Conservation (phyloP, 331 rosid genomes). For the Saraca asoca region DNA sequence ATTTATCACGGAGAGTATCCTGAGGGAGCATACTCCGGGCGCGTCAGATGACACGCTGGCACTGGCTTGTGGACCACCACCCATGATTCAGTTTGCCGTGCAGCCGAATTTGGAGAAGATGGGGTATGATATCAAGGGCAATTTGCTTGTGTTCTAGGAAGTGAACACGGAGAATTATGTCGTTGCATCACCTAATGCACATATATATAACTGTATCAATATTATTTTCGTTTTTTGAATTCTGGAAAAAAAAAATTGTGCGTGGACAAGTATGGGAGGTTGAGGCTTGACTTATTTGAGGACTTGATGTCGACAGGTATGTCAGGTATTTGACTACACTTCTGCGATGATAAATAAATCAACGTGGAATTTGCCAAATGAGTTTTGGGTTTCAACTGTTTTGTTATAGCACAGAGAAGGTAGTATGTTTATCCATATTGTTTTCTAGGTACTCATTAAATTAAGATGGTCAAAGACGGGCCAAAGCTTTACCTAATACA, state of each 20-base stretch:
- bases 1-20: slow-evolving; percentile 53
- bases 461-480: no score
- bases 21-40: slow-evolving; percentile 61
- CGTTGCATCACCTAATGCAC: neutral
- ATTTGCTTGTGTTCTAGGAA: slow-evolving; percentile 59
- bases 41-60: slow-evolving; percentile 61
- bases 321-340: neutral
- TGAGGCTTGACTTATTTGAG: neutral
- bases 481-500: no score
- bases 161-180: neutral
- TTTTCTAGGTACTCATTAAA: no score
- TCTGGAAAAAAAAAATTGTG: neutral
- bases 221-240: neutral
- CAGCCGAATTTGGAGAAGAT: slow-evolving; percentile 74
- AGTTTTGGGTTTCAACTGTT: neutral
- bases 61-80: slow-evolving; percentile 77
- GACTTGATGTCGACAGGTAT: neutral
- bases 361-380: neutral
- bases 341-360: neutral
- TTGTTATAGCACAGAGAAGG: no score
- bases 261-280: neutral
- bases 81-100: slow-evolving; percentile 78
- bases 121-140: slow-evolving; percentile 59
- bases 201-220: slow-evolving; percentile 2
- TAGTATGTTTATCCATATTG: no score